Evolutionary conservation across 2,329 filamentous ascomycete genomes (phyloP).

Genomic region (Hymenoscyphus fraxineus): DNA sequence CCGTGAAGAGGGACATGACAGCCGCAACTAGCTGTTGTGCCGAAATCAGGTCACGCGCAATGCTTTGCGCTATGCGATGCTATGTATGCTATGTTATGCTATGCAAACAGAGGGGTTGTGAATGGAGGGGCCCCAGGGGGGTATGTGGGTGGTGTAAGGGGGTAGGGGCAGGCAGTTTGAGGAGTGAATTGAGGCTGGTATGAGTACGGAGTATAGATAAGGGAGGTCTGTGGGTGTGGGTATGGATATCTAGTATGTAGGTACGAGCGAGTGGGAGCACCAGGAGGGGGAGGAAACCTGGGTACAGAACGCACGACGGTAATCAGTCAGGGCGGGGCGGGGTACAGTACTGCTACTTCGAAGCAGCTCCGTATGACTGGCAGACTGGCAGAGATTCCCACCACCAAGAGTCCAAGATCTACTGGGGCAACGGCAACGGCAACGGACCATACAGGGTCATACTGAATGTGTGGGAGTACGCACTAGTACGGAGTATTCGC

Average conservation of each 20-base stretch:
- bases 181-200: background rate
- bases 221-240: background rate
- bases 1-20: conserved; percentile 32
- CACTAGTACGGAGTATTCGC: background rate
- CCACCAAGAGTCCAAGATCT: no score
- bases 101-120: background rate
- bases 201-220: background rate
- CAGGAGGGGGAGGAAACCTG: background rate
- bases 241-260: background rate
- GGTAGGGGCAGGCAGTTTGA: background rate
- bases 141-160: background rate
- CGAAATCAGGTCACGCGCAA: background rate
- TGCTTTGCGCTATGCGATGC: background rate
- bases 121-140: background rate
- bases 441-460: no score
- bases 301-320: background rate
- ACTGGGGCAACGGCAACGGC: background rate
- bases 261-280: background rate
- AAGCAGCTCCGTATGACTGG: no score
- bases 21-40: conserved; percentile 18
- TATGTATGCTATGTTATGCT: background rate
- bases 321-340: no score
- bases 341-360: no score
- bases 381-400: no score
- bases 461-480: background rate